Conservation (phyloP, 139 green algal species). For the Volvox africanus region DNA sequence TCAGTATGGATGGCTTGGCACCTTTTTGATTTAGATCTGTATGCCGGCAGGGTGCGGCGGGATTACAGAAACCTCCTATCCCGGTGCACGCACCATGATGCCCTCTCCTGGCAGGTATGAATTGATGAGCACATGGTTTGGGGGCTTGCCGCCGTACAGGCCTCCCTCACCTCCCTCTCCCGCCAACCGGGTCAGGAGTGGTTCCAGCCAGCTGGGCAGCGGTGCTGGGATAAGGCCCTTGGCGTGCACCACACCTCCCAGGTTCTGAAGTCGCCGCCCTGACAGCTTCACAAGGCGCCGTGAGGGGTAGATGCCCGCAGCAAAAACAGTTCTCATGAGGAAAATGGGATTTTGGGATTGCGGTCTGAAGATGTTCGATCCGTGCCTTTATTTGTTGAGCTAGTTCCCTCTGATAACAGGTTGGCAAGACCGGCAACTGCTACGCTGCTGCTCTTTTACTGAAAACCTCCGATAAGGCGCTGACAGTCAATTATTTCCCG, state of each 20-base stretch:
- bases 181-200: constrained; percentile 54
- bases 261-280: constrained; percentile 72
- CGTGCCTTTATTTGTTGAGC: not conserved
- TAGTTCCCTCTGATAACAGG: not conserved
- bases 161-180: not conserved
- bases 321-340: not conserved
- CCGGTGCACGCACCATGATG: constrained; percentile 68
- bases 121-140: constrained; percentile 85
- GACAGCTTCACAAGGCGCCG: constrained; percentile 62
- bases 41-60: too few species aligned
- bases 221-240: constrained; percentile 73
- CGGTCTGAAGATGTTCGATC: not conserved
- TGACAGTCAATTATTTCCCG: not conserved
- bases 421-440: not conserved
- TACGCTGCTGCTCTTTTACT: not conserved
- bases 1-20: not conserved
- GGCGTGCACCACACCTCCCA: constrained; percentile 70
- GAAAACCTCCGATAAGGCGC: not conserved
- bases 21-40: too few species aligned
- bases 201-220: constrained; percentile 70
- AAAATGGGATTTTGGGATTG: not conserved
- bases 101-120: constrained; percentile 74
- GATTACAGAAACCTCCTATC: not conserved
- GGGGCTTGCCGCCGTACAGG: constrained; percentile 47
- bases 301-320: not conserved